Conservation (phyloP, 371 early-diverging fungal genomes). For the Polyrhizophydium stewartii region DNA sequence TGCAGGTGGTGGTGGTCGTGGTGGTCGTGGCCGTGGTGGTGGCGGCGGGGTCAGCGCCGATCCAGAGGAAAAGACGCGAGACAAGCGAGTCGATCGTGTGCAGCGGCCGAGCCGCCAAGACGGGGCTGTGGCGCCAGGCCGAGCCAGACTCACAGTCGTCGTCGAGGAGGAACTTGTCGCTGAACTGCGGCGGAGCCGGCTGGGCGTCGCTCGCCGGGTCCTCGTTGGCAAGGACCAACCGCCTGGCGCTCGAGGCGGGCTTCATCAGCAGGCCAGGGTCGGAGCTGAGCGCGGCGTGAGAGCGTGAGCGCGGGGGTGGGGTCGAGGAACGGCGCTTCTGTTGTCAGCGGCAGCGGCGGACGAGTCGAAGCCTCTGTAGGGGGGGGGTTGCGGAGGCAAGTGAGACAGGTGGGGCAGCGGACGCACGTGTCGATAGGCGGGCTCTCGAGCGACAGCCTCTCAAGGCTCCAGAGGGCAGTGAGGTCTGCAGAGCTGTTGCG, state of each 20-base stretch:
- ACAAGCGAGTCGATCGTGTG: no score
- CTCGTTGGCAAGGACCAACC: no score
- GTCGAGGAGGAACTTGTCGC: slow-evolving; percentile 5
- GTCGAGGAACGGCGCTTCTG: no score
- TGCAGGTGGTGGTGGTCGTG: no score
- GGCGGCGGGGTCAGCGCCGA: no score
- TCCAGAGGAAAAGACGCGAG: no score
- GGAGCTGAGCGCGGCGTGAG: neutral
- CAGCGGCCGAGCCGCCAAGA: no score
- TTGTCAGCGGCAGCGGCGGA: no score
- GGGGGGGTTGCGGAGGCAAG: neutral
- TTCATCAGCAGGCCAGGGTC: neutral
- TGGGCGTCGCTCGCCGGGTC: neutral
- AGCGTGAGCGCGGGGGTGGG: neutral
- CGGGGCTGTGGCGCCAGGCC: no score
- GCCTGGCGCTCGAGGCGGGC: neutral
- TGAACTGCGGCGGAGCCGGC: neutral
- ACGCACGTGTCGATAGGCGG: neutral
- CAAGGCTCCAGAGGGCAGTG: neutral
- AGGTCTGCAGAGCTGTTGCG: slow-evolving; percentile 5
- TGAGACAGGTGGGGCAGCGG: no score
- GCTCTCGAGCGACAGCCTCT: neutral
- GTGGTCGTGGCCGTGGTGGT: no score
- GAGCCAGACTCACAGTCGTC: no score
- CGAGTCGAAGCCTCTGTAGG: neutral